Evolutionary conservation across 2,329 filamentous ascomycete species (phyloP).

Genomic region (Lomentospora prolificans): DNA sequence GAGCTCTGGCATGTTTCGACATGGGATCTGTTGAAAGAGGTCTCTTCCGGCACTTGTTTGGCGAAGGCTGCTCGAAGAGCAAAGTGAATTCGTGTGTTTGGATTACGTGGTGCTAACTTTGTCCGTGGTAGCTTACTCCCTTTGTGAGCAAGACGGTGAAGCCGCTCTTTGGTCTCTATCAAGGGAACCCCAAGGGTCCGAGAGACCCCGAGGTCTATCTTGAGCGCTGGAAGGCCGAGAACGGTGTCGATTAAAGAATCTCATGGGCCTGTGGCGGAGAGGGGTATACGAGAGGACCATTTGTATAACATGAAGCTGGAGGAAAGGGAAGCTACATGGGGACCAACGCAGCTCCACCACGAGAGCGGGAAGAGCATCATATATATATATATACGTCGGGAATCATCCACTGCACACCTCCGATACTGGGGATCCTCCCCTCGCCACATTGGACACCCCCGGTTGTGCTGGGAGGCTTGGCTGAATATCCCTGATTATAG

Average conservation of each 20-base stretch:
- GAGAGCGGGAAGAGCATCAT: not conserved
- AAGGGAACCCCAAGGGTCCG: constrained; percentile 40
- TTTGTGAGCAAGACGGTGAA: constrained; percentile 60
- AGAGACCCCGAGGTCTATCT: constrained; percentile 54
- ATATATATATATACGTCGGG: not conserved
- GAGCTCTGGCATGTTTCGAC: not conserved
- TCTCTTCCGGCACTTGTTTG: not conserved
- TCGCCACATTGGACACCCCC: too few relatives aligned
- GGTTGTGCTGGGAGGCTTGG: too few relatives aligned
- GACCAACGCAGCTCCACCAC: not conserved
- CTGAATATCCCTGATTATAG: too few relatives aligned
- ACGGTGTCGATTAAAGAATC: constrained; percentile 43
- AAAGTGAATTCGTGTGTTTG: too few relatives aligned
- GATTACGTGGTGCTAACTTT: too few relatives aligned
- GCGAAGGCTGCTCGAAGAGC: too few relatives aligned
- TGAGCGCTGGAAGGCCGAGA: constrained; percentile 57
- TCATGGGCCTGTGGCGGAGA: not conserved
- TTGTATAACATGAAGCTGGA: not conserved
- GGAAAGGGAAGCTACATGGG: not conserved
- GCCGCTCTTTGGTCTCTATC: constrained; percentile 42
- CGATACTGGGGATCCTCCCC: too few relatives aligned
- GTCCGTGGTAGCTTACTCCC: constrained; percentile 55
- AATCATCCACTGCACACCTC: too few relatives aligned
- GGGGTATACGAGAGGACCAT: constrained; percentile 9
- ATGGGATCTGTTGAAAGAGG: too few relatives aligned